Evolutionary conservation across 768 basidiomycete species (phyloP).

Genomic region (Antrodiella citrinella): DNA sequence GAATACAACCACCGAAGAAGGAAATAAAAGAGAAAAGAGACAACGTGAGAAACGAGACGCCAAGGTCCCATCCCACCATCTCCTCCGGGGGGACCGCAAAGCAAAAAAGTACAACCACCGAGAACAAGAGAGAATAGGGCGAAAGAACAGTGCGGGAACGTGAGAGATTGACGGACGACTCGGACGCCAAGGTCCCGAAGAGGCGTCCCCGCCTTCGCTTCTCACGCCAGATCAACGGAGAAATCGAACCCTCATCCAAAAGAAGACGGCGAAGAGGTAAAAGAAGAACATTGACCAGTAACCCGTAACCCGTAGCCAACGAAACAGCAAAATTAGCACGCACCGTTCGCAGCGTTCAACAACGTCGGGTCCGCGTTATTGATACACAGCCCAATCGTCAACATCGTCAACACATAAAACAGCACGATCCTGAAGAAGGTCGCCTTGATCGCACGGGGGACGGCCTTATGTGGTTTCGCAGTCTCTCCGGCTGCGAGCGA

Average conservation of each 20-base stretch:
- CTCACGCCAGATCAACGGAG: neutral
- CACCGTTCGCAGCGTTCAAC: conserved; percentile 37
- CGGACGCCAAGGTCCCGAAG: too few relatives aligned
- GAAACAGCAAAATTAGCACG: conserved; percentile 15
- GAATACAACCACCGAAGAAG: neutral
- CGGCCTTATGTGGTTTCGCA: conserved; percentile 49
- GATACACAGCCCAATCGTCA: conserved; percentile 60
- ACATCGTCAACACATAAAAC: conserved; percentile 56
- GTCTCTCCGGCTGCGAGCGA: conserved; percentile 69
- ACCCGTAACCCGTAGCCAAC: too few relatives aligned
- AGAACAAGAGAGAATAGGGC: too few relatives aligned
- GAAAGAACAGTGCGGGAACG: too few relatives aligned
- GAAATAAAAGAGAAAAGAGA: neutral
- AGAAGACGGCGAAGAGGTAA: neutral
- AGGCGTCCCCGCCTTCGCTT: too few relatives aligned
- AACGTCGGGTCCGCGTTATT: conserved; percentile 50
- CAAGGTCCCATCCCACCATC: too few relatives aligned
- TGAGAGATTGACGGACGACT: too few relatives aligned
- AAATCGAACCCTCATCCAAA: neutral
- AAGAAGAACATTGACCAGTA: neutral
- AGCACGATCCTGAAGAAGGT: conserved; percentile 60
- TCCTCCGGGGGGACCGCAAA: too few relatives aligned
- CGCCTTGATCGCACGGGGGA: conserved; percentile 58
- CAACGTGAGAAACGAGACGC: too few relatives aligned
- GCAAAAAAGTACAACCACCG: too few relatives aligned